Percentiles rank a stretch among this genome's conserved stretches.
Evolutionary conservation across 305 asterid species (phyloP).

Genomic region (Fraxinus xanthoxyloides): DNA sequence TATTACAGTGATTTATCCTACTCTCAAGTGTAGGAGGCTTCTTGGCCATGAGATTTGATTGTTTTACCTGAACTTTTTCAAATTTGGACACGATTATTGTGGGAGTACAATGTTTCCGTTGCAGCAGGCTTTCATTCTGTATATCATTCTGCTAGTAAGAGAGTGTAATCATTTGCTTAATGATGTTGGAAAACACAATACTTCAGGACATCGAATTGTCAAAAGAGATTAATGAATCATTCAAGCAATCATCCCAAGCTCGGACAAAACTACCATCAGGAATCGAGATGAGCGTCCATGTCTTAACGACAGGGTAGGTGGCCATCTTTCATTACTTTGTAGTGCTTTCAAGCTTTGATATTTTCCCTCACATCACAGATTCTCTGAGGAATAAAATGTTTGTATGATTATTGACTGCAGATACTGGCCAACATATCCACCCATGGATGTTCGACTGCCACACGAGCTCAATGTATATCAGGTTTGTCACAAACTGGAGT

Average conservation of each 20-base stretch:
- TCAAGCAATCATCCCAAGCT: slow-evolving; percentile 99
- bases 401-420: slow-evolving; percentile 41
- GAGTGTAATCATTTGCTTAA: neutral
- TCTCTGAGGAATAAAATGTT: neutral
- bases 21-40: neutral
- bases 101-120: neutral
- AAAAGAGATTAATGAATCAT: slow-evolving; percentile 95
- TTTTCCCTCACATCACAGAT: neutral
- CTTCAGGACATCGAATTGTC: slow-evolving; percentile 89
- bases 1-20: neutral
- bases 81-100: neutral
- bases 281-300: slow-evolving; percentile 98
- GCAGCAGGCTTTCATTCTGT: neutral
- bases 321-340: neutral
- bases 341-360: neutral
- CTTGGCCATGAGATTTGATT: neutral
- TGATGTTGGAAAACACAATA: slow-evolving; percentile 16
- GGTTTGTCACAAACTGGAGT: slow-evolving; percentile 43
- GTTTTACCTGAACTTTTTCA: neutral
- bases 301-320: slow-evolving; percentile 85
- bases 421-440: slow-evolving; percentile 99
- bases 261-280: slow-evolving; percentile 97
- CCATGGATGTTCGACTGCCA: slow-evolving; percentile 94
- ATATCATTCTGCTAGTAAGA: neutral
- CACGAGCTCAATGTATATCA: slow-evolving; percentile 95